Percentiles rank a stretch among this genome's conserved stretches.
phyloP scores from a whole-genome alignment of 805 yeast genomes.

The Candida qinlingensis region DNA sequence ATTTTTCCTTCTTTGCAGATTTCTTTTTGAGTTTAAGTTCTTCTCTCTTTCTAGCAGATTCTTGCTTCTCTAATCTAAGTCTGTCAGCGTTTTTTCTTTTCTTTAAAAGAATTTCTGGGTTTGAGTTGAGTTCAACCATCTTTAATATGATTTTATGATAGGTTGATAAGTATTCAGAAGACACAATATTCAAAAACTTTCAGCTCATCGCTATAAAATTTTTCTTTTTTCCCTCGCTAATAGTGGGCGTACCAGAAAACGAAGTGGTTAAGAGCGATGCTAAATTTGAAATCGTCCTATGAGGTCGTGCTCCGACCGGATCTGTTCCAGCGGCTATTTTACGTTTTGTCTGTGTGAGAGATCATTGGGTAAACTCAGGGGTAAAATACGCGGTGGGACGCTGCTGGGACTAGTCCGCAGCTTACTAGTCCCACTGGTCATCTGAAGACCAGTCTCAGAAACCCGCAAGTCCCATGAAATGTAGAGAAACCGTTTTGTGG shows the following conservation, averaged over 20 bases:
- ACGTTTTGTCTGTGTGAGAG: no score
- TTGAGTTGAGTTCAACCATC: conserved; percentile 46
- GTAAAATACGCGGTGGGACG: no score
- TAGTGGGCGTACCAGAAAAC: neutral
- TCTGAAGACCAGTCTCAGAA: no score
- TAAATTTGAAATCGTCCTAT: no score
- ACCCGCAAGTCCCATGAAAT: no score
- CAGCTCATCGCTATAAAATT: conserved; percentile 5
- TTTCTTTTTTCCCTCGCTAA: neutral
- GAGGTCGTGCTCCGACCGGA: no score
- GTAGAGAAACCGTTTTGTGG: neutral
- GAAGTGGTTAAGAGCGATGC: neutral
- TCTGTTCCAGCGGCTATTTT: no score
- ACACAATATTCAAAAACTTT: neutral
- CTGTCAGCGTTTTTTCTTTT: conserved; percentile 78
- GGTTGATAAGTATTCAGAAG: no score
- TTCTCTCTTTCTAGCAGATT: conserved; percentile 48
- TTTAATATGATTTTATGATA: neutral
- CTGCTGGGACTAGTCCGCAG: no score
- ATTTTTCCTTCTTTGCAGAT: conserved; percentile 38
- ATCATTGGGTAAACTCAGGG: no score
- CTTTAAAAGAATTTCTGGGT: conserved; percentile 71
- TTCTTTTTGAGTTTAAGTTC: conserved; percentile 41
- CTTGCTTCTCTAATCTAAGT: conserved; percentile 68
- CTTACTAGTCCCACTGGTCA: no score